Percentiles rank a stretch among this genome's conserved stretches.
phyloP scores from a whole-genome alignment of 2,329 filamentous ascomycete genomes.

The Tympanopsis confertula region DNA sequence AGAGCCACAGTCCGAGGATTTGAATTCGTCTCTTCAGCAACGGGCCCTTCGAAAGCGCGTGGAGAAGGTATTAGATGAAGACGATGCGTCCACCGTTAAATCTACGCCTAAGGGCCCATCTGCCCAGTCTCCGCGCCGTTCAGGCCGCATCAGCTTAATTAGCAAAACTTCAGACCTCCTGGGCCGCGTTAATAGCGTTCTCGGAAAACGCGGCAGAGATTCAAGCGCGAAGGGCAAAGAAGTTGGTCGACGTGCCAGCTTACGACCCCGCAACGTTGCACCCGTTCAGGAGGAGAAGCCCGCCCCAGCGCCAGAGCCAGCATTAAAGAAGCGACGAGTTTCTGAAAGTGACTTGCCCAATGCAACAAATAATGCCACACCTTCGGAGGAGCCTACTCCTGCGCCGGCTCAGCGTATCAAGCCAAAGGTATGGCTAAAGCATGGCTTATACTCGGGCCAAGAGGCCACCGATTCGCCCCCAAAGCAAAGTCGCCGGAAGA shows the following conservation, averaged over 20 bases:
- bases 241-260: slow-evolving; percentile 17
- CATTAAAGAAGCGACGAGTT: slow-evolving; percentile 26
- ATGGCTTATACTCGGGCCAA: slow-evolving; percentile 51
- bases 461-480: slow-evolving; percentile 26
- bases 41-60: slow-evolving; percentile 24
- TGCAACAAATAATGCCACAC: neutral
- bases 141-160: neutral
- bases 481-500: slow-evolving; percentile 32
- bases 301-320: slow-evolving; percentile 9
- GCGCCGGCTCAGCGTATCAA: slow-evolving; percentile 12
- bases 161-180: neutral
- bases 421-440: slow-evolving; percentile 41
- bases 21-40: slow-evolving; percentile 7
- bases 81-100: slow-evolving; percentile 12
- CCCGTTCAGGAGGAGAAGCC: slow-evolving; percentile 1
- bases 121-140: neutral
- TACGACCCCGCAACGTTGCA: slow-evolving; percentile 20
- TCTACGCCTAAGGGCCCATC: neutral
- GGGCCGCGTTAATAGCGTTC: neutral
- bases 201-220: slow-evolving; percentile 5
- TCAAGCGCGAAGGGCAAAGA: slow-evolving; percentile 14
- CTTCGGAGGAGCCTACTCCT: slow-evolving; percentile 4
- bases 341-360: slow-evolving; percentile 9
- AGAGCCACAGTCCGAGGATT: neutral
- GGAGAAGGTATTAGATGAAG: slow-evolving; percentile 20